These are phyloP conservation scores for Aspergillus pseudoviridinutans DNA, from an alignment of 2,329 filamentous ascomycete genomes.

Conservation along the genomic window DNA sequence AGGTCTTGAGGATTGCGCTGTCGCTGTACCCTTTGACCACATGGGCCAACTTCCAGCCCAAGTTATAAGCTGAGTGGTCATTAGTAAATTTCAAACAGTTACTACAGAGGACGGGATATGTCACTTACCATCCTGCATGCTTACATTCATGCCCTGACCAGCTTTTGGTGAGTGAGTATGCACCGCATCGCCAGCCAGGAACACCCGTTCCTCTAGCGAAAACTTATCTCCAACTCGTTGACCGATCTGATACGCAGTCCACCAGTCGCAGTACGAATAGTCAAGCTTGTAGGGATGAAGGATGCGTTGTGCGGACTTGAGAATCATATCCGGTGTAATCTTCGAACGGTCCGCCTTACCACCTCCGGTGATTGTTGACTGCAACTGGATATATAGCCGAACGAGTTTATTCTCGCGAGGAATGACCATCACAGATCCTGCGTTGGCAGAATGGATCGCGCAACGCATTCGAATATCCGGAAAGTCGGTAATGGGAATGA, in stretches of 20 bases:
- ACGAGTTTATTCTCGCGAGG: slow-evolving; percentile 62
- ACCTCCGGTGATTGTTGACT: slow-evolving; percentile 42
- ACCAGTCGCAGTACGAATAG: slow-evolving; percentile 64
- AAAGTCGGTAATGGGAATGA: slow-evolving; percentile 55
- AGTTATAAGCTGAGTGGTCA: slow-evolving; percentile 44
- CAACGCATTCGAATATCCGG: slow-evolving; percentile 57
- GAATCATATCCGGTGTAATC: slow-evolving; percentile 61
- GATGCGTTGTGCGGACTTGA: slow-evolving; percentile 61
- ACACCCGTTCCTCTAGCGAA: slow-evolving; percentile 56
- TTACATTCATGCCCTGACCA: slow-evolving; percentile 67
- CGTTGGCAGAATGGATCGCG: slow-evolving; percentile 53
- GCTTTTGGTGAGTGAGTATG: slow-evolving; percentile 43
- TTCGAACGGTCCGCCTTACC: slow-evolving; percentile 53
- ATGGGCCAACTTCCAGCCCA: slow-evolving; percentile 54
- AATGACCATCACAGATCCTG: slow-evolving; percentile 62
- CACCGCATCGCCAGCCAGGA: slow-evolving; percentile 66
- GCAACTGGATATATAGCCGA: slow-evolving; percentile 63
- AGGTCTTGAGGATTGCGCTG: slow-evolving; percentile 47
- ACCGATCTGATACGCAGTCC: slow-evolving; percentile 65
- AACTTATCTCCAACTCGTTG: slow-evolving; percentile 61
- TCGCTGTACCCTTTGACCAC: slow-evolving; percentile 44
- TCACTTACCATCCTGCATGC: slow-evolving; percentile 57
- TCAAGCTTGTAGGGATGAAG: slow-evolving; percentile 63
- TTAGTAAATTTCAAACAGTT: not conserved
- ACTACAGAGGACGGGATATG: not conserved